A percentile compares a stretch with the other conserved stretches of the same genome.
phyloP scores from a whole-genome alignment of 2,329 filamentous ascomycete species.

The Chalaropsis ovoidea region DNA sequence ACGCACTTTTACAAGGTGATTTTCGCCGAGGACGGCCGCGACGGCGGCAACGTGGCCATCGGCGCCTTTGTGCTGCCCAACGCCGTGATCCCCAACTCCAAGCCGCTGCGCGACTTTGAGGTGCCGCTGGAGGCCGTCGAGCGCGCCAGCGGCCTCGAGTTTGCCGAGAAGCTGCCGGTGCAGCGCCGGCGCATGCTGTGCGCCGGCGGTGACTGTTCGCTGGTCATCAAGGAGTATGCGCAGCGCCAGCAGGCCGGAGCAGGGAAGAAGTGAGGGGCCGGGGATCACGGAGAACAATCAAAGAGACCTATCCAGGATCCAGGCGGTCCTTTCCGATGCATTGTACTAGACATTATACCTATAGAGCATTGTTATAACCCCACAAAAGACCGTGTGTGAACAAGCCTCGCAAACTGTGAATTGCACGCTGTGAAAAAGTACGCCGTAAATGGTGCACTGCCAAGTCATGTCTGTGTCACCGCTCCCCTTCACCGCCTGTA shows the following conservation, averaged over 20 bases:
- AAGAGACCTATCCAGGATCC: no score
- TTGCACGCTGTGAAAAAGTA: background rate
- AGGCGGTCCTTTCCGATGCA: no score
- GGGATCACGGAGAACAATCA: no score
- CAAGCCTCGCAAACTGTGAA: background rate
- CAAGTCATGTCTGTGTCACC: background rate
- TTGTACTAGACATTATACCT: conserved; percentile 7
- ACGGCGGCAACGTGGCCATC: conserved; percentile 66
- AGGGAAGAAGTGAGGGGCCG: conserved; percentile 30
- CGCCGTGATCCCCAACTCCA: conserved; percentile 74
- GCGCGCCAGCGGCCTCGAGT: conserved; percentile 83
- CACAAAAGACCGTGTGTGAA: background rate
- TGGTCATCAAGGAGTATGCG: conserved; percentile 72
- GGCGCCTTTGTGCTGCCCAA: conserved; percentile 95
- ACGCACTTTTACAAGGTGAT: conserved; percentile 99
- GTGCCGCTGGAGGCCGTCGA: conserved; percentile 89
- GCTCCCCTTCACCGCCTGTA: no score
- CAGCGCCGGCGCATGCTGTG: conserved; percentile 70
- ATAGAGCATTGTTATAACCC: conserved; percentile 4
- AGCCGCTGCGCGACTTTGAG: conserved; percentile 83
- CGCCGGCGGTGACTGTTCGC: conserved; percentile 70
- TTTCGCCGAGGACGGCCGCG: conserved; percentile 73
- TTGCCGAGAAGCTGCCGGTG: conserved; percentile 66
- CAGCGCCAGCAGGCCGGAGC: conserved; percentile 50
- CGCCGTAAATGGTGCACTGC: background rate